Evolutionary conservation across 352 stramenopile genomes (phyloP), one percentile per base, ranked within the genome.

Genomic region (Phytophthora ohioensis): DNA sequence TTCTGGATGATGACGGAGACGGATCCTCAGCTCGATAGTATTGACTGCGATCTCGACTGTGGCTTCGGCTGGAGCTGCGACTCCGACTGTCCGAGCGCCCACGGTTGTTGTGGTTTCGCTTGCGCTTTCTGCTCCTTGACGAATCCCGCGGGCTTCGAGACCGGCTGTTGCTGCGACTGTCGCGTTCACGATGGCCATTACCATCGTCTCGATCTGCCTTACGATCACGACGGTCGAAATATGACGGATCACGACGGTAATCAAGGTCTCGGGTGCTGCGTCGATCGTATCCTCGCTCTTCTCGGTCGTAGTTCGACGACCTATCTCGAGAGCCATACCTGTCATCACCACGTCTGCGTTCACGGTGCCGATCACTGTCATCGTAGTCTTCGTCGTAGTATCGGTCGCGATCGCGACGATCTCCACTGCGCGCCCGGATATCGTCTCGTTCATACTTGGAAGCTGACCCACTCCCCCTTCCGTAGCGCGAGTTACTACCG

Each of bases 41-140:
- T n/a, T 68, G 38, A 13, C 53, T 69, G 15, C 71, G 71, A 4
- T 73, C 66, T 72, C 74, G 71, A 45, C 79, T 86, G 32, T 72
- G 54, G 45, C 79, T 88, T 60, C 76, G 75, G 47, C 74, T 85
- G n/a, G 68, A 84, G 39, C 71, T 88, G 38, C 73, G 75, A 15
- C 72, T 87, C 0, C 69, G 78, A 67, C 80, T 90, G 39, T 63
- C 69, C 10, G 76, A 76, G 27, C 61, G 67, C 31, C 49, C 72
- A 43, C 69, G 57, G 17, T 57, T 85, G 47, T 58, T 85, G 57
- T 78, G 73, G 32, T 61, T 77, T 62, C 74, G 75, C 49, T 80
- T 85, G 27, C 76, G 78, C 52, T 85, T 90, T 42, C 38, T 71
- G 35, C 51, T 71, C n/a, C 67, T 71, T 41, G 69, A 69, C 17